Evolutionary conservation across 164 flowering plant species (phyloP), one percentile per base, ranked within the genome.

Genomic region (Nelumbo lutea): DNA sequence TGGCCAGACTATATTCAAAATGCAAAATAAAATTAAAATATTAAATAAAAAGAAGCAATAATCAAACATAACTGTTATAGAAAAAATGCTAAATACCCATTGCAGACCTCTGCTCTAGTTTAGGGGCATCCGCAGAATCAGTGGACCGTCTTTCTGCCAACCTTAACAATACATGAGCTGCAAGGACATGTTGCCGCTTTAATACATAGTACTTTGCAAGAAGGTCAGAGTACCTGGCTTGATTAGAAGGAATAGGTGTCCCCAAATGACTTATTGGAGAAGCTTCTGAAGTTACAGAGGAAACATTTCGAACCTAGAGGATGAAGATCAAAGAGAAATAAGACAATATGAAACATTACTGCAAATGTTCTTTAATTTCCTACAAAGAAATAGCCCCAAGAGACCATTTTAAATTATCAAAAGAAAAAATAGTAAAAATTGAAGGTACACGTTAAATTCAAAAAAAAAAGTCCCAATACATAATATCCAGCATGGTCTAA

Each of bases 151-250:
- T 85, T 75, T 93, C 99, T 52, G 99, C 97, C 61, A 96, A 76
- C 72, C 93, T 86, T 62, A 96, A 79, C 75, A 96, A 76, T 48
- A 93, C 85, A 81, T 85, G 94, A 76, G 99, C 97, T 47, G 98
- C 99, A 76, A 91, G 92, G 40, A 82, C 38, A 81, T 96, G 98
- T 72, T 96, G 98, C 66, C 97, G 77, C 80, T 92, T 96, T 85
- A 84, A 69, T 66, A 96, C 98, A 81, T 96, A 96, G 73, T 89
- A 89, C 42, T 87, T 86, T 64, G 99, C 99, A 69, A 96, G 80
- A 79, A 96, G 93, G 67, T 96, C 97, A 72, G 79, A 83, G 78
- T 92, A 91, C 79, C 90, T 96, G 51, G 80, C 79, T 80, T 86
- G 88, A 73, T 81, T 74, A 46, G 85, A 52, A 39, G 77, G 67